Evolutionary conservation across 208 protist genomes (phyloP).

Genomic region (Polymyxa betae): DNA sequence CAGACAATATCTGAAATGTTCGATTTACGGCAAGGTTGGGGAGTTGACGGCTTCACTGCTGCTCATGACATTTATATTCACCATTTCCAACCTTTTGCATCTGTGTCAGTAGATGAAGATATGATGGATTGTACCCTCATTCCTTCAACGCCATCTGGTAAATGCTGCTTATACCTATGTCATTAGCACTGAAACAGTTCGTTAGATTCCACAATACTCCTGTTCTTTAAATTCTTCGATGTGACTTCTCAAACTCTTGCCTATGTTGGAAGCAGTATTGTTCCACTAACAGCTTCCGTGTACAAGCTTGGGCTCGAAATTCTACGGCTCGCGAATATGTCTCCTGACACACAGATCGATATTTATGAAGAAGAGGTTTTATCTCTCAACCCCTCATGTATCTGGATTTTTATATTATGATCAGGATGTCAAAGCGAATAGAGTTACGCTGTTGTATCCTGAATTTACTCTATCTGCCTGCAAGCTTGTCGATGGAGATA

Average conservation of each 20-base stretch:
- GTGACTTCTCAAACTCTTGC: constrained; percentile 42
- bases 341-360: neutral
- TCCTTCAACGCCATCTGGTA: neutral
- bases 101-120: neutral
- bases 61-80: neutral
- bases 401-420: neutral
- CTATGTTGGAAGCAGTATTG: constrained; percentile 60
- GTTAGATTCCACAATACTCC: constrained; percentile 58
- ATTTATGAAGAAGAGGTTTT: constrained; percentile 63
- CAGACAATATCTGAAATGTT: constrained; percentile 25
- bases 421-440: constrained; percentile 62
- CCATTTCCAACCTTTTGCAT: neutral
- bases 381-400: neutral
- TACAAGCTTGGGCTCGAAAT: constrained; percentile 51
- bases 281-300: constrained; percentile 49
- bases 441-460: constrained; percentile 58
- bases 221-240: constrained; percentile 66
- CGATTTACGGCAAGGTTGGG: neutral
- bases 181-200: neutral
- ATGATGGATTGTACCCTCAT: neutral
- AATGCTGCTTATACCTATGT: neutral
- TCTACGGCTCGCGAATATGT: neutral
- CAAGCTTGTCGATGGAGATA: constrained; percentile 70
- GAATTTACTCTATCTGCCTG: constrained; percentile 56
- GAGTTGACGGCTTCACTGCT: neutral